A percentile compares a stretch with the other conserved stretches of the same genome.
These are phyloP conservation scores for Striga hermonthica DNA, from an alignment of 305 asterid genomes.

Conservation along the genomic window DNA sequence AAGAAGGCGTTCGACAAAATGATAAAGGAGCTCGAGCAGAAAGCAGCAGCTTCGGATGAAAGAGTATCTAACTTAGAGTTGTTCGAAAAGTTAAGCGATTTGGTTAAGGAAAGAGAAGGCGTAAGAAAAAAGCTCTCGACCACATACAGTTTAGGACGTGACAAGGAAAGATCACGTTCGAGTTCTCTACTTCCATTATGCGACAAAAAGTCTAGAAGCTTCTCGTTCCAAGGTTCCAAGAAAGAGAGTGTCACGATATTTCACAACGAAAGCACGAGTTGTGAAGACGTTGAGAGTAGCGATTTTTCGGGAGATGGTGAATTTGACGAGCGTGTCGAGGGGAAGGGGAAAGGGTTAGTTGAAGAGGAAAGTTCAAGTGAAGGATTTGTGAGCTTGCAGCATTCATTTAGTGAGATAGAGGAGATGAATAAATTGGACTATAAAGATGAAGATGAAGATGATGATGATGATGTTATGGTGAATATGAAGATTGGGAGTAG, in stretches of 20 bases:
- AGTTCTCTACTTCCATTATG: constrained; percentile 56
- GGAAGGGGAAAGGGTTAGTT: constrained; percentile 45
- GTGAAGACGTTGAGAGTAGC: constrained; percentile 31
- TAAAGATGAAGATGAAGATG: constrained; percentile 25
- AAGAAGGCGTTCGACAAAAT: constrained; percentile 68
- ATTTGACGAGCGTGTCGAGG: constrained; percentile 17
- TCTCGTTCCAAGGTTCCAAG: constrained; percentile 56
- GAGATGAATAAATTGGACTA: constrained; percentile 31
- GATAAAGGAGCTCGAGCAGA: constrained; percentile 64
- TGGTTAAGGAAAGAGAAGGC: constrained; percentile 66
- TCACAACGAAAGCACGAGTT: constrained; percentile 42
- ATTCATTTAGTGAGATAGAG: constrained; percentile 40
- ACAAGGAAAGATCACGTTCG: constrained; percentile 36
- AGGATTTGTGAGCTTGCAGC: constrained; percentile 27
- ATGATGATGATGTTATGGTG: constrained; percentile 25
- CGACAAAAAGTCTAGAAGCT: constrained; percentile 47
- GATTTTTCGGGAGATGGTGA: constrained; percentile 32
- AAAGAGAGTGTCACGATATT: constrained; percentile 63
- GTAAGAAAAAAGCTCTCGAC: constrained; percentile 75
- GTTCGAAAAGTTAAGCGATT: constrained; percentile 49
- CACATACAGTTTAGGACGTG: constrained; percentile 78
- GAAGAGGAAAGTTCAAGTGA: constrained; percentile 42
- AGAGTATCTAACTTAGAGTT: constrained; percentile 41
- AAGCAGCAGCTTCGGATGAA: constrained; percentile 45
- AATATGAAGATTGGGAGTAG: constrained; percentile 26